Percentiles rank a stretch among this genome's conserved stretches.
Evolutionary conservation across 1,284 basidiomycete genomes (phyloP).

Genomic region (Porogramme epimiltina): DNA sequence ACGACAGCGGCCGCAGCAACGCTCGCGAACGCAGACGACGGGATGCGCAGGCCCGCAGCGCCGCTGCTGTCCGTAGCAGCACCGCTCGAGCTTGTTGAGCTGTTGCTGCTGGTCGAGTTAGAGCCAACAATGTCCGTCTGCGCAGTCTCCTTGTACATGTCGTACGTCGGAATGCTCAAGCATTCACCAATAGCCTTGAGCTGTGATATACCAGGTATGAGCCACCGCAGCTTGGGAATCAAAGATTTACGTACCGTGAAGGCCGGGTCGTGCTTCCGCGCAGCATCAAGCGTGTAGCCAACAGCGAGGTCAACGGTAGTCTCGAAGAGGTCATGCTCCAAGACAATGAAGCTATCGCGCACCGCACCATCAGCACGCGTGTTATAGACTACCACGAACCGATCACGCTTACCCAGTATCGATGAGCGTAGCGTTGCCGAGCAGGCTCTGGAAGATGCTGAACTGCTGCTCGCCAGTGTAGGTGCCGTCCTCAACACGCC

Average conservation of each 20-base stretch:
- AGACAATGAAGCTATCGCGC: constrained; percentile 78
- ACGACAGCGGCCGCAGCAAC: constrained; percentile 11
- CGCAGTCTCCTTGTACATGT: constrained; percentile 70
- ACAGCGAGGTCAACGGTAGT: constrained; percentile 88
- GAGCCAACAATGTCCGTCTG: constrained; percentile 42
- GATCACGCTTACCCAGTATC: constrained; percentile 49
- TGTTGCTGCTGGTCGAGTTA: constrained; percentile 35
- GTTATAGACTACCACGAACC: background rate
- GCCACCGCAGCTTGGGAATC: background rate
- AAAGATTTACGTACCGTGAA: constrained; percentile 48
- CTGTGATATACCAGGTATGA: constrained; percentile 31
- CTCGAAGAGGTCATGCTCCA: constrained; percentile 86
- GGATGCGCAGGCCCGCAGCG: background rate
- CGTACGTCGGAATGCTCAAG: constrained; percentile 48
- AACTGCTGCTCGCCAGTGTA: constrained; percentile 61
- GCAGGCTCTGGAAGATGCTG: constrained; percentile 60
- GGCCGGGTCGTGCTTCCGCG: constrained; percentile 56
- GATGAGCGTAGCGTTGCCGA: constrained; percentile 59
- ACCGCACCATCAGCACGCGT: constrained; percentile 18
- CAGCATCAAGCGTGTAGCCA: constrained; percentile 82
- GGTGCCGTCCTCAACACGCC: constrained; percentile 77
- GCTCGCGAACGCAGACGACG: constrained; percentile 9
- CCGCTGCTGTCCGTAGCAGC: constrained; percentile 7
- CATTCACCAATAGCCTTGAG: constrained; percentile 70
- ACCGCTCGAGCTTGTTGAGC: constrained; percentile 5